Base-by-base conservation (phyloP, 768 basidiomycete genomes). In the Chlorophyllum brunneum region DNA sequence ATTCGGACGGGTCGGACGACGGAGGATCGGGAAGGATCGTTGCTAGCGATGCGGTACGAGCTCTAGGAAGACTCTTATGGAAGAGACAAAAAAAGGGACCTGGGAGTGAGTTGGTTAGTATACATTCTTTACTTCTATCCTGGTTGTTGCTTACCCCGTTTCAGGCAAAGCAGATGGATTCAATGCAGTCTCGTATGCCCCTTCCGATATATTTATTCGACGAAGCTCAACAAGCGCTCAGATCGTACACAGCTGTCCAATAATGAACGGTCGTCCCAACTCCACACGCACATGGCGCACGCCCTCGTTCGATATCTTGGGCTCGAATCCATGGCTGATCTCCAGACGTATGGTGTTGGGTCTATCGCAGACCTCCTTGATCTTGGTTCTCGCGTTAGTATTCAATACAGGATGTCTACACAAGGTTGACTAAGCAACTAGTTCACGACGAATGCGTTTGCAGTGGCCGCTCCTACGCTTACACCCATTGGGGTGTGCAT, bases 361-460 rank as follows among this genome's bases (percentile, higher is more conserved):
- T 83, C 75, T 40, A 72, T 80, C 5, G 75, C 73, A 20, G 88
- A 88, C 54, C 72, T 93, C 11, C 81, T 88, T 1, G 81, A 83
- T 58, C 61, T 86, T 22, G 79, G 87, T 43, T 92, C 91, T n/a
- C 74, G 80, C 48, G 90, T 90, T 59, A 33, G 80, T 67, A 30
- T 4, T 22, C 36, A 15, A 57, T 26, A 41, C 36, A 24, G 33
- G 47, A 16, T 10, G 45, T 36, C 22, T 23, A 7, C 20, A 31
- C 6, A 30, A 18, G 40, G 10, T 33, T 36, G 15, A 31, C 34
- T 48, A 2, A 51, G 26, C 7, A 31, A 10, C 11, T 39, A 98
- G 94, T 94, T 98, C 64, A 81, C 83, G 8, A 89, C 91, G 5
- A 99, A 99, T 64, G 86, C 95, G 0, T 89, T 98, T 62, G 87